phyloP scores from a whole-genome alignment of 805 yeast genomes.

The Candida broadrunensis region DNA sequence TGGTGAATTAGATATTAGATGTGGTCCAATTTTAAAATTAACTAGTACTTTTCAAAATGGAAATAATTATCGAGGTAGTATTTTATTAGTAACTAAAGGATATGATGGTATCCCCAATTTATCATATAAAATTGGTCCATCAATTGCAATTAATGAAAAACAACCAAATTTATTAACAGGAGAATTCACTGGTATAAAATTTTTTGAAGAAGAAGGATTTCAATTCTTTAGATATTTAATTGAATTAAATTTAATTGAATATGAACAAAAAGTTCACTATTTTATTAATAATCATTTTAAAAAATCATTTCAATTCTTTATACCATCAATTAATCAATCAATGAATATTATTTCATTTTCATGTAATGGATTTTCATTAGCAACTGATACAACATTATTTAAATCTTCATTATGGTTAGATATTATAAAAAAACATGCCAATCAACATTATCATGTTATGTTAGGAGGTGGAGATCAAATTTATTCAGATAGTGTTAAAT shows the following conservation, averaged over 20 bases:
- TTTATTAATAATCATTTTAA: conserved; percentile 44
- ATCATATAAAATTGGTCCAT: conserved; percentile 36
- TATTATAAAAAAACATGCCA: conserved; percentile 62
- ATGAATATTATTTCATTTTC: conserved; percentile 84
- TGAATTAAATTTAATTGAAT: conserved; percentile 41
- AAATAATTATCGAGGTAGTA: conserved; percentile 61
- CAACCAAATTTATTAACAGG: conserved; percentile 25
- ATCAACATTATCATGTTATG: conserved; percentile 81
- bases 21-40: conserved; percentile 79
- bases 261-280: conserved; percentile 66
- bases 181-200: conserved; percentile 42
- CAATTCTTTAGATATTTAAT: conserved; percentile 68
- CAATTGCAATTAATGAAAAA: conserved; percentile 7
- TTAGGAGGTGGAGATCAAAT: conserved; percentile 97
- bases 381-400: conserved; percentile 62
- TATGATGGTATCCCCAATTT: conserved; percentile 23
- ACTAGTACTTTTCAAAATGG: conserved; percentile 57
- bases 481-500: conserved; percentile 78
- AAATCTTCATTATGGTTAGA: conserved; percentile 85
- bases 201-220: conserved; percentile 45
- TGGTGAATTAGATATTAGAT: conserved; percentile 43
- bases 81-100: conserved; percentile 61
- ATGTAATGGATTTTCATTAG: conserved; percentile 86
- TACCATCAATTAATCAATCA: conserved; percentile 62
- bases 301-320: conserved; percentile 54